Evolutionary conservation across 805 yeast species (phyloP).

Genomic region (Brettanomyces bruxellensis): DNA sequence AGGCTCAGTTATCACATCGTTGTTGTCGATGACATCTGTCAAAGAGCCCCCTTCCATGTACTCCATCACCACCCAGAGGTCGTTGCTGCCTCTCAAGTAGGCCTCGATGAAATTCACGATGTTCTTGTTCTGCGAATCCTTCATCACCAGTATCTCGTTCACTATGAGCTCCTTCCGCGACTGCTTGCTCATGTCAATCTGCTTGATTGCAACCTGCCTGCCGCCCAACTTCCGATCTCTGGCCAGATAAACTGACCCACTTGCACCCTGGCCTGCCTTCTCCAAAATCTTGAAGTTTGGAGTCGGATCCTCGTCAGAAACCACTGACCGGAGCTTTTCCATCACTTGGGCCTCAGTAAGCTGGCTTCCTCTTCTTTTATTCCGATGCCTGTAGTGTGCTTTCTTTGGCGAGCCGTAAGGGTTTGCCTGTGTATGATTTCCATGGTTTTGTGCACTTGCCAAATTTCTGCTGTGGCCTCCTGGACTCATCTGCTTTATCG

Average conservation of each 20-base stretch:
- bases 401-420: slow-evolving; percentile 11
- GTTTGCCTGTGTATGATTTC: slow-evolving; percentile 1
- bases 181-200: slow-evolving; percentile 85
- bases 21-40: slow-evolving; percentile 91
- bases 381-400: slow-evolving; percentile 15
- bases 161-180: slow-evolving; percentile 93
- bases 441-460: neutral
- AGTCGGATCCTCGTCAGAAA: slow-evolving; percentile 78
- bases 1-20: slow-evolving; percentile 66
- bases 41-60: slow-evolving; percentile 98
- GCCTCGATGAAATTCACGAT: slow-evolving; percentile 94
- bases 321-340: slow-evolving; percentile 74
- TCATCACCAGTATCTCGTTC: slow-evolving; percentile 94
- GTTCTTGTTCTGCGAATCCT: slow-evolving; percentile 87
- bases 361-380: slow-evolving; percentile 43
- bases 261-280: slow-evolving; percentile 96
- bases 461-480: neutral
- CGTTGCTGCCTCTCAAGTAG: slow-evolving; percentile 67
- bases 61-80: slow-evolving; percentile 99
- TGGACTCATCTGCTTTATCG: neutral
- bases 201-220: slow-evolving; percentile 86
- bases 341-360: slow-evolving; percentile 84
- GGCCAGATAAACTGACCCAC: slow-evolving; percentile 91
- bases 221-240: slow-evolving; percentile 43
- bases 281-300: slow-evolving; percentile 68